These are phyloP conservation scores for Boletellus ananas DNA, from an alignment of 768 basidiomycete species.

Conservation along the genomic window DNA sequence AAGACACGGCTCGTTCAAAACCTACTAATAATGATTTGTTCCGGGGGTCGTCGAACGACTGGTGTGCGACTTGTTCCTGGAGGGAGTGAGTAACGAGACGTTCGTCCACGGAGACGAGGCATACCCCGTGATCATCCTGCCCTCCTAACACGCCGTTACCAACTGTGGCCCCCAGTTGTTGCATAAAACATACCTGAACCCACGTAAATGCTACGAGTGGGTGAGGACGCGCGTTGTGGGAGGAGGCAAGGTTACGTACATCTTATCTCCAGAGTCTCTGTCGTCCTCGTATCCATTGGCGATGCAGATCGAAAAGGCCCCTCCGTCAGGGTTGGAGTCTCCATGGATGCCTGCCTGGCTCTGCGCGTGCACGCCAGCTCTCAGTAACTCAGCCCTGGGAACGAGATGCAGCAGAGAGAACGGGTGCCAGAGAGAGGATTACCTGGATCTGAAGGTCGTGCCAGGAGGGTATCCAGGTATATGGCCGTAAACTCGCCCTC, in stretches of 20 bases:
- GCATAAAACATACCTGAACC: constrained; percentile 26
- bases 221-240: constrained; percentile 2
- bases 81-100: background rate
- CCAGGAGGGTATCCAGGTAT: constrained; percentile 24
- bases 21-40: constrained; percentile 23
- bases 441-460: constrained; percentile 22
- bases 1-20: background rate
- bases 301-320: constrained; percentile 41
- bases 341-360: constrained; percentile 40
- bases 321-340: constrained; percentile 17
- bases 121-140: constrained; percentile 16
- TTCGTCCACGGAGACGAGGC: background rate
- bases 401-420: background rate
- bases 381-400: constrained; percentile 19
- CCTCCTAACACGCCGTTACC: constrained; percentile 16
- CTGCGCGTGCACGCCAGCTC: constrained; percentile 33
- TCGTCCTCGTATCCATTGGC: constrained; percentile 43
- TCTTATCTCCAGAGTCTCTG: constrained; percentile 33
- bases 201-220: constrained; percentile 29
- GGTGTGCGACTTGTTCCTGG: constrained; percentile 22
- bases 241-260: constrained; percentile 26
- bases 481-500: constrained; percentile 27
- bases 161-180: background rate
- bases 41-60: constrained; percentile 18
- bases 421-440: background rate